Percentiles rank a stretch among this genome's conserved stretches.
Conservation (phyloP, 2,329 filamentous ascomycete species). For the Diplodia intermedia region DNA sequence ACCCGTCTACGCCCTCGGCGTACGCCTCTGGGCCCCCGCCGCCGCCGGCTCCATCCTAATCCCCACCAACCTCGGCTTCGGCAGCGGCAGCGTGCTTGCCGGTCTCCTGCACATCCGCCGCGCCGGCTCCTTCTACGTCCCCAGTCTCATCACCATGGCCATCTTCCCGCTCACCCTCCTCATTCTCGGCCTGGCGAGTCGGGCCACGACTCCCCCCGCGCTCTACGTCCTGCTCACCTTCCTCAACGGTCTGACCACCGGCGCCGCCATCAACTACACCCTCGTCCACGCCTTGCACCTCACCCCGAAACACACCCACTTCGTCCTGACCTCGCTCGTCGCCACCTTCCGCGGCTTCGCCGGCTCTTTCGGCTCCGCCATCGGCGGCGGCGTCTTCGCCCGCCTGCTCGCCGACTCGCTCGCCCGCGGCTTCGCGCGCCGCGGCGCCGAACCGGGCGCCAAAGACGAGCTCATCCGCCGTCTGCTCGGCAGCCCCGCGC, state of each 20-base stretch:
- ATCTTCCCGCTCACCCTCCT: conserved; percentile 69
- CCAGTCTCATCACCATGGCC: conserved; percentile 65
- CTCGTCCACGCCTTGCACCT: conserved; percentile 81
- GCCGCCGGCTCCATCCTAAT: conserved; percentile 77
- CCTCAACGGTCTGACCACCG: conserved; percentile 74
- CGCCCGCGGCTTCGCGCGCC: conserved; percentile 62
- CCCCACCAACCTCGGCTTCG: conserved; percentile 83
- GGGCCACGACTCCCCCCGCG: conserved; percentile 57
- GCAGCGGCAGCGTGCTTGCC: conserved; percentile 72
- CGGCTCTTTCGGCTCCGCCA: conserved; percentile 78
- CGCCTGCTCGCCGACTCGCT: conserved; percentile 65
- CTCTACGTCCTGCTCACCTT: conserved; percentile 69
- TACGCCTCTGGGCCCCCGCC: conserved; percentile 72
- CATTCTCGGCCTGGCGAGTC: conserved; percentile 63
- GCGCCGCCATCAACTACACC: conserved; percentile 79
- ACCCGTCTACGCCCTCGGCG: conserved; percentile 79
- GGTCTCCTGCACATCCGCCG: conserved; percentile 79
- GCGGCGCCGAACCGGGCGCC: conserved; percentile 43
- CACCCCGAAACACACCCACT: conserved; percentile 70
- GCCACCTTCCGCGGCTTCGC: conserved; percentile 83
- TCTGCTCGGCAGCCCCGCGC: conserved; percentile 64
- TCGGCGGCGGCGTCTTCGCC: conserved; percentile 78
- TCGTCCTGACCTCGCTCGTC: conserved; percentile 76
- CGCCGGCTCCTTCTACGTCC: conserved; percentile 73
- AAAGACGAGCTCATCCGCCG: conserved; percentile 56